Percentiles rank a stretch among this genome's conserved stretches.
phyloP scores from a whole-genome alignment of 306 rosid genomes.

The Echinosophora koreensis region DNA sequence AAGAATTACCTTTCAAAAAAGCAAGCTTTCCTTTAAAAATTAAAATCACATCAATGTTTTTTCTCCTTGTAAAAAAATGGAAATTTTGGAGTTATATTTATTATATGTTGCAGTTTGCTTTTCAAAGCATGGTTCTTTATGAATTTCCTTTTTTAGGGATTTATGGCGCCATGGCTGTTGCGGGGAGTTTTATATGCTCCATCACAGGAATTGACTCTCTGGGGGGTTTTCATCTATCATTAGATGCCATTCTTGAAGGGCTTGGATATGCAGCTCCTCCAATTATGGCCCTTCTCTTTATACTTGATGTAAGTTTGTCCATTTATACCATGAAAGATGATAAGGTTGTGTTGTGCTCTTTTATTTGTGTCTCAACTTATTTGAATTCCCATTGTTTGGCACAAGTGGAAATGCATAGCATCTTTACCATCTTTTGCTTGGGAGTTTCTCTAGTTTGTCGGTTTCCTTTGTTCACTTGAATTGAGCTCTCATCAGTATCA shows the following conservation, averaged over 20 bases:
- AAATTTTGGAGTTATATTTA: slow-evolving; percentile 5
- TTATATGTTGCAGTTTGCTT: slow-evolving; percentile 28
- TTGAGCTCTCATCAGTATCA: slow-evolving; percentile 11
- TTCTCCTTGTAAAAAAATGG: slow-evolving; percentile 4
- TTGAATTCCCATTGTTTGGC: neutral
- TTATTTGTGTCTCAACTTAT: neutral
- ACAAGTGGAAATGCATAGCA: slow-evolving; percentile 1
- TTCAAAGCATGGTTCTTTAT: neutral
- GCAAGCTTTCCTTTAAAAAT: neutral
- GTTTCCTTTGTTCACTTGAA: slow-evolving; percentile 17
- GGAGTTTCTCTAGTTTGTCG: neutral
- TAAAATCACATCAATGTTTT: slow-evolving; percentile 5
- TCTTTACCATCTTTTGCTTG: neutral
- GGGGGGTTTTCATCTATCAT: slow-evolving; percentile 85
- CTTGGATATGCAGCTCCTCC: slow-evolving; percentile 97
- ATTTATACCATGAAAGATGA: neutral
- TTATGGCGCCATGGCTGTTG: slow-evolving; percentile 94
- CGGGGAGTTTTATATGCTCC: slow-evolving; percentile 89
- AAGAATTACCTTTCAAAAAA: neutral
- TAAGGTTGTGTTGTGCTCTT: neutral
- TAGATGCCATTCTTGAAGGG: slow-evolving; percentile 85
- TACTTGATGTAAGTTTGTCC: slow-evolving; percentile 77
- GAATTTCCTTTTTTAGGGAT: slow-evolving; percentile 64
- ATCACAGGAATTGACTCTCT: slow-evolving; percentile 80
- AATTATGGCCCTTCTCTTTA: slow-evolving; percentile 93